These are phyloP conservation scores for Knoxia roxburghii DNA, from an alignment of 257 asterid species.

Conservation along the genomic window DNA sequence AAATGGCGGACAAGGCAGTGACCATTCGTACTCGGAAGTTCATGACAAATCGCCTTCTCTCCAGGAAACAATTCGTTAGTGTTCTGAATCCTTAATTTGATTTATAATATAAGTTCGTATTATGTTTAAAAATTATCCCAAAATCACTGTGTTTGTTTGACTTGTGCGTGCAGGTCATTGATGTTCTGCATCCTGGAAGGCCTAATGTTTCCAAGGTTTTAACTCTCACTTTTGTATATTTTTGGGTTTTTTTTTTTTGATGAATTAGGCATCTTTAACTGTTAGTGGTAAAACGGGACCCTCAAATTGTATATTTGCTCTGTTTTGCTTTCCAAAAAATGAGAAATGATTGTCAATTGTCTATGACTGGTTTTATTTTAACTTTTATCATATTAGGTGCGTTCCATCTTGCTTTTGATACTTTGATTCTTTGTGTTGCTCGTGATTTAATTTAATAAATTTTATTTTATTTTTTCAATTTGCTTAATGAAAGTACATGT, in stretches of 20 bases:
- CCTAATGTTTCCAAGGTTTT: constrained; percentile 19
- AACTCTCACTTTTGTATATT: constrained; percentile 11
- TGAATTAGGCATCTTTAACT: background rate
- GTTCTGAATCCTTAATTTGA: background rate
- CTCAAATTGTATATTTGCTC: too few relatives aligned
- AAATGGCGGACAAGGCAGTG: constrained; percentile 32
- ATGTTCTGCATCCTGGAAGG: constrained; percentile 17
- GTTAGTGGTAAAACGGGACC: background rate
- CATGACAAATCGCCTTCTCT: constrained; percentile 31
- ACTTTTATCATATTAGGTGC: background rate
- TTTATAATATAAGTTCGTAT: background rate
- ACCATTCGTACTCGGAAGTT: constrained; percentile 27
- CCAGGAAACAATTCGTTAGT: constrained; percentile 30
- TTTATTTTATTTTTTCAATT: background rate
- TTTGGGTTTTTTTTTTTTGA: background rate
- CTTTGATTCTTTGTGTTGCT: background rate
- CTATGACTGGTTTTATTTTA: background rate
- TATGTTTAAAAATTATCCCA: background rate
- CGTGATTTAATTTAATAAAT: background rate
- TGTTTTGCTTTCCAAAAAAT: too few relatives aligned
- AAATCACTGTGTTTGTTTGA: background rate
- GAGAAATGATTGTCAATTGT: background rate
- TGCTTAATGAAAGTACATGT: too few relatives aligned
- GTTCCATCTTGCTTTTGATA: background rate
- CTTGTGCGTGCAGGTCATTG: constrained; percentile 12